Percentiles rank a stretch among this genome's conserved stretches.
Conservation (phyloP, 164 flowering plant genomes). For the Vitis vinifera region ASM3070453v1 NC_081809.1:406001-406500, state of each 20-base stretch:
- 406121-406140: too few species aligned
- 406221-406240: not conserved
- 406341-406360: slow-evolving; percentile 70
- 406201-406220: not conserved
- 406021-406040: too few species aligned
- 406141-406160: too few species aligned
- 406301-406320: slow-evolving; percentile 97
- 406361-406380: slow-evolving; percentile 72
- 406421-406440: slow-evolving; percentile 85
- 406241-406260: slow-evolving; percentile 6
- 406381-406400: slow-evolving; percentile 83
- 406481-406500: not conserved
- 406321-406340: slow-evolving; percentile 74
- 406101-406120: too few species aligned
- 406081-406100: too few species aligned
- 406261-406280: slow-evolving; percentile 91
- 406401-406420: slow-evolving; percentile 86
- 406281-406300: slow-evolving; percentile 88
- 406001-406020: too few species aligned
- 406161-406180: not conserved
- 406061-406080: too few species aligned
- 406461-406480: not conserved
- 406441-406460: slow-evolving; percentile 82
- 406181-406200: not conserved
- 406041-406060: too few species aligned